Evolutionary conservation across 192 early-diverging fungal species (phyloP).

Genomic region (Phlyctochytrium arcticum): DNA sequence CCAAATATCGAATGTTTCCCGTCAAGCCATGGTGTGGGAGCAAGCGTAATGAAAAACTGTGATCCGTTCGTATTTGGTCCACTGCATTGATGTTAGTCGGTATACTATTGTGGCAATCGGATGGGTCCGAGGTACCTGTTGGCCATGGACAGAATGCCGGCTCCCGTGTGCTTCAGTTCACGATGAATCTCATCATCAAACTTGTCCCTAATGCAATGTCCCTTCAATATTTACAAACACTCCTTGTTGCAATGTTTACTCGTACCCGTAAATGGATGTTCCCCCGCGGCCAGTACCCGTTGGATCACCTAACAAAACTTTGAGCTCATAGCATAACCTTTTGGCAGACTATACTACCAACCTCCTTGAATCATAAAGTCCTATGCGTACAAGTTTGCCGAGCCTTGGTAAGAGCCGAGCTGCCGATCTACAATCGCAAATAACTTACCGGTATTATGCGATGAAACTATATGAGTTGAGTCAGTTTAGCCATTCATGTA

Average conservation of each 20-base stretch:
- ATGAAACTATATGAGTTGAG: constrained; percentile 56
- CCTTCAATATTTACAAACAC: not conserved
- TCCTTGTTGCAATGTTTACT: constrained; percentile 53
- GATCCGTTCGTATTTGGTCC: constrained; percentile 54
- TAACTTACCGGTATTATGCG: constrained; percentile 59
- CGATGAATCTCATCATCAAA: constrained; percentile 82
- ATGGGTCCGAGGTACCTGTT: constrained; percentile 58
- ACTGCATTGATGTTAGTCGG: constrained; percentile 6
- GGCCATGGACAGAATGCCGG: constrained; percentile 88
- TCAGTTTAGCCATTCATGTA: not conserved
- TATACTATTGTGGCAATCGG: not conserved
- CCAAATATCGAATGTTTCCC: constrained; percentile 91
- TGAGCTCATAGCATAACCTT: constrained; percentile 73
- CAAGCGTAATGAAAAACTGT: constrained; percentile 87
- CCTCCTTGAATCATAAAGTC: constrained; percentile 98
- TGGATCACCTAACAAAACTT: constrained; percentile 95
- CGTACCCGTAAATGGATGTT: constrained; percentile 75
- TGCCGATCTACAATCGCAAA: not conserved
- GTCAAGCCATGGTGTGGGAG: constrained; percentile 88
- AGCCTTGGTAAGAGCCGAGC: not conserved
- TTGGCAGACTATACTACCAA: not conserved
- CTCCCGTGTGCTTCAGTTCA: constrained; percentile 75
- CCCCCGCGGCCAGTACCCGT: constrained; percentile 92
- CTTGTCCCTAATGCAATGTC: constrained; percentile 51
- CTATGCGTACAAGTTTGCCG: constrained; percentile 15